Base-by-base conservation (phyloP, 1,284 basidiomycete species). In the Heterobasidion annosum region DNA sequence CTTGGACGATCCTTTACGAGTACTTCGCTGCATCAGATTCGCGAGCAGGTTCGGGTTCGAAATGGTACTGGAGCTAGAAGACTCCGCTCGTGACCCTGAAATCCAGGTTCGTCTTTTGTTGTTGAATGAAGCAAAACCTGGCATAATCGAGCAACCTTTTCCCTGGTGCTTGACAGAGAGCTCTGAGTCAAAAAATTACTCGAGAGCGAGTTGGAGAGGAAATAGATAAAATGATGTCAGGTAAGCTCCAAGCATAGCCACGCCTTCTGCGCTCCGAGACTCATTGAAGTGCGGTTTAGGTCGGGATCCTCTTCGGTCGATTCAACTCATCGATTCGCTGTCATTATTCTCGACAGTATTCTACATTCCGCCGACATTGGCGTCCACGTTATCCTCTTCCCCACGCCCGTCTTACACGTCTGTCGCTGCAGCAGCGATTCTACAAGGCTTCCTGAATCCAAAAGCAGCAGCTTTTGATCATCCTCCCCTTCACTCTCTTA, bases 181-280 rank as follows among this genome's bases (percentile, higher is more conserved):
- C 86, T 0, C 72, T 98, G 9, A 70, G 81, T 3, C 75, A 73
- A 2, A 95, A 96, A 67, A 90, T 98, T 43, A 88, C 88, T 48
- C 81, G 89, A 56, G 94, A 97, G 70, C 81, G 94, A n/a, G 82
- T 93, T 8, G 93, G 93, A 0, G 88, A 88, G 59, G 94, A 98
- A 66, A 64, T 95, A 6, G 81, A 86, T 58, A 98, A 97, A 67
- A 97, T 96, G 90, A 76, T 97, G 64, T 83, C 85, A 75, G 85
- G 91, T 88, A 34, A 32, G 66, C 62, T 10, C 10, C 3, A 25
- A 15, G n/a, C n/a, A 40, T 40, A 40, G 37, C 25, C 4, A 3
- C 10, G 35, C 13, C 34, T 35, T 32, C 46, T 10, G 35, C 18
- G 13, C 3, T 47, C 55, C n/a, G 33, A 9, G 42, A 32, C 33